phyloP scores from a whole-genome alignment of 2,329 filamentous ascomycete genomes.

The Colletotrichum higginsianum region DNA sequence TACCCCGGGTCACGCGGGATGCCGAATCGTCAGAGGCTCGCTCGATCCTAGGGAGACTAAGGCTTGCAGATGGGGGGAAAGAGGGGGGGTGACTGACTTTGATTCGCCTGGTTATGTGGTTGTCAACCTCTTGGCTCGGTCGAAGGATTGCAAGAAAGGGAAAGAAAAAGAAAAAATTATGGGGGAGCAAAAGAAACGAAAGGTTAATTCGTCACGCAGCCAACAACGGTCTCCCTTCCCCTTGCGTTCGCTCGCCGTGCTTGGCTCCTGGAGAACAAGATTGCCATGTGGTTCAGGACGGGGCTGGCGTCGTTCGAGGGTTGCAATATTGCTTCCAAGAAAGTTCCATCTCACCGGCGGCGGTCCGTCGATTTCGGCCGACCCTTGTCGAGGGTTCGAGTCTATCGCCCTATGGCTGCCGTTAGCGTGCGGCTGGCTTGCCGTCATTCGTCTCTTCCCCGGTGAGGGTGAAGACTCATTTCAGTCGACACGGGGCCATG shows the following conservation, averaged over 20 bases:
- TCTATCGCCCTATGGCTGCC: slow-evolving; percentile 2
- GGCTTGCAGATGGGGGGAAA: slow-evolving; percentile 1
- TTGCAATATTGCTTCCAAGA: slow-evolving; percentile 42
- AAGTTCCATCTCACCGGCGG: slow-evolving; percentile 36
- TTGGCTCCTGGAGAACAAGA: slow-evolving; percentile 31
- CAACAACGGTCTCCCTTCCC: slow-evolving; percentile 19
- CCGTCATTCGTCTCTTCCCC: background rate
- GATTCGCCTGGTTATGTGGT: background rate
- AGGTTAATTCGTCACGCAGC: slow-evolving; percentile 4
- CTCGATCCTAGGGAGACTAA: slow-evolving; percentile 7
- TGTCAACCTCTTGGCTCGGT: background rate
- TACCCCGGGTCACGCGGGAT: background rate
- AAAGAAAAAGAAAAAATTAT: background rate
- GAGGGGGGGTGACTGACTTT: background rate
- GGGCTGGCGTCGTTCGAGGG: slow-evolving; percentile 23
- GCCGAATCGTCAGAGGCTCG: slow-evolving; percentile 6
- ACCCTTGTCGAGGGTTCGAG: slow-evolving; percentile 11
- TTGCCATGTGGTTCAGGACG: slow-evolving; percentile 41
- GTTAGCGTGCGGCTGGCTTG: slow-evolving; percentile 21
- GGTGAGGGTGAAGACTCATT: slow-evolving; percentile 16
- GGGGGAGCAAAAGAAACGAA: background rate
- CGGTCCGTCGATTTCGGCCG: slow-evolving; percentile 16
- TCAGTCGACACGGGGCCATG: slow-evolving; percentile 1
- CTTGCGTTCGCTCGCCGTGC: slow-evolving; percentile 3
- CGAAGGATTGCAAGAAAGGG: background rate